Evolutionary conservation across 2,329 filamentous ascomycete species (phyloP).

Genomic region (Ophiosphaerella korrae): DNA sequence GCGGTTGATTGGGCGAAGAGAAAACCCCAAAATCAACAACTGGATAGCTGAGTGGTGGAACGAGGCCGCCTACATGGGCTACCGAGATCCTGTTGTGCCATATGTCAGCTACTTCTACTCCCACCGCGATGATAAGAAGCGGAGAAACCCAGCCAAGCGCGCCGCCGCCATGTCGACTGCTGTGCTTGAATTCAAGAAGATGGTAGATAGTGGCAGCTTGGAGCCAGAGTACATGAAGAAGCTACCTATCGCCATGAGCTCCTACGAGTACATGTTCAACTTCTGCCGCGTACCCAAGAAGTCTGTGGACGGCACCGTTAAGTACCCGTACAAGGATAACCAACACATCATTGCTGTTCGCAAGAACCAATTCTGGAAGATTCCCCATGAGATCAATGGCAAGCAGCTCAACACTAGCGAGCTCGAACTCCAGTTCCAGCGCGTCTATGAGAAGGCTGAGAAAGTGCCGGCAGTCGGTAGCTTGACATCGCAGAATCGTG

Average conservation of each 20-base stretch:
- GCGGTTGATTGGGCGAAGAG: slow-evolving; percentile 77
- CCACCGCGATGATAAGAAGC: slow-evolving; percentile 87
- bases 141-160: slow-evolving; percentile 87
- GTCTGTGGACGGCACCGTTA: slow-evolving; percentile 80
- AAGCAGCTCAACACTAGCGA: slow-evolving; percentile 86
- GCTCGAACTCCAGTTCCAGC: slow-evolving; percentile 86
- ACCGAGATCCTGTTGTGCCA: slow-evolving; percentile 93
- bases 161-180: slow-evolving; percentile 88
- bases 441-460: slow-evolving; percentile 76
- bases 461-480: slow-evolving; percentile 75
- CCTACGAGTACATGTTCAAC: slow-evolving; percentile 99
- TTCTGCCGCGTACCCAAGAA: slow-evolving; percentile 81
- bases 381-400: slow-evolving; percentile 79
- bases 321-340: slow-evolving; percentile 75
- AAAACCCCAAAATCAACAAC: slow-evolving; percentile 82
- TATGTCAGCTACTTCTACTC: slow-evolving; percentile 99
- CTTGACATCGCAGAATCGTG: slow-evolving; percentile 89
- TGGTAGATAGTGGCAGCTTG: slow-evolving; percentile 79
- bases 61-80: slow-evolving; percentile 85
- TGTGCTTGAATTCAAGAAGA: slow-evolving; percentile 89
- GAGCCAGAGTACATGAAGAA: slow-evolving; percentile 99
- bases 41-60: slow-evolving; percentile 99
- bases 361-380: slow-evolving; percentile 98
- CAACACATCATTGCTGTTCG: slow-evolving; percentile 88
- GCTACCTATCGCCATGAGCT: slow-evolving; percentile 96